phyloP scores from a whole-genome alignment of 2,329 filamentous ascomycete genomes.

The Salinomyces thailandicus region DNA sequence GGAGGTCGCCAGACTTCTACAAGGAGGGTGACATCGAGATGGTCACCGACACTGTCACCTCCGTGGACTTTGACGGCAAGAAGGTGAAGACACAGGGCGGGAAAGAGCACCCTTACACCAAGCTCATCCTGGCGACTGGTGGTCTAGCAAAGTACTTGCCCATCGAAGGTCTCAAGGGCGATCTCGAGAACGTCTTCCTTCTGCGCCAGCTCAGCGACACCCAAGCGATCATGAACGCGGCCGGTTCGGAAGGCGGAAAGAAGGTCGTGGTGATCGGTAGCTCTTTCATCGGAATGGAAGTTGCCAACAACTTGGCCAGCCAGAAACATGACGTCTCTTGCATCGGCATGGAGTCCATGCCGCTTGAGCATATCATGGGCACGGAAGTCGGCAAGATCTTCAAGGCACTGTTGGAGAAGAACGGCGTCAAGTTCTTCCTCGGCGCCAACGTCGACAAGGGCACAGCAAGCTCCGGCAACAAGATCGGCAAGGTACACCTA shows the following conservation, averaged over 20 bases:
- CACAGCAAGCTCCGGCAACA: conserved; percentile 56
- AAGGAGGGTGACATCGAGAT: conserved; percentile 49
- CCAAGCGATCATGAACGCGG: conserved; percentile 64
- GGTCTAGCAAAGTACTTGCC: conserved; percentile 67
- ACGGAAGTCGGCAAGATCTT: conserved; percentile 70
- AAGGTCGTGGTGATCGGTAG: conserved; percentile 88
- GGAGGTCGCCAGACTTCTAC: conserved; percentile 70
- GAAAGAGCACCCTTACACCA: conserved; percentile 65
- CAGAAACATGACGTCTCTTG: conserved; percentile 77
- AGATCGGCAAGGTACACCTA: conserved; percentile 69
- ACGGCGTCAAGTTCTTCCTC: conserved; percentile 82
- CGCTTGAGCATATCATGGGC: conserved; percentile 79
- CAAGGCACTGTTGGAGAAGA: conserved; percentile 67
- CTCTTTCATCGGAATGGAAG: conserved; percentile 96
- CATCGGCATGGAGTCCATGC: conserved; percentile 76
- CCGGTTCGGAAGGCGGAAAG: conserved; percentile 69
- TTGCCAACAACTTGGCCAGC: conserved; percentile 66
- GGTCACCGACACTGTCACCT: conserved; percentile 49
- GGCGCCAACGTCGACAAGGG: conserved; percentile 73
- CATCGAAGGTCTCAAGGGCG: conserved; percentile 69
- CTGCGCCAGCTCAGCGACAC: conserved; percentile 69
- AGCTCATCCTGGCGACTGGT: conserved; percentile 83
- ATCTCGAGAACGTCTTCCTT: conserved; percentile 76
- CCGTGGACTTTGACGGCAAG: conserved; percentile 65
- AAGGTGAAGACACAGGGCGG: conserved; percentile 65